These are phyloP conservation scores for Termitomyces sp. DNA, from an alignment of 768 basidiomycete genomes.

Conservation along the genomic window DNA sequence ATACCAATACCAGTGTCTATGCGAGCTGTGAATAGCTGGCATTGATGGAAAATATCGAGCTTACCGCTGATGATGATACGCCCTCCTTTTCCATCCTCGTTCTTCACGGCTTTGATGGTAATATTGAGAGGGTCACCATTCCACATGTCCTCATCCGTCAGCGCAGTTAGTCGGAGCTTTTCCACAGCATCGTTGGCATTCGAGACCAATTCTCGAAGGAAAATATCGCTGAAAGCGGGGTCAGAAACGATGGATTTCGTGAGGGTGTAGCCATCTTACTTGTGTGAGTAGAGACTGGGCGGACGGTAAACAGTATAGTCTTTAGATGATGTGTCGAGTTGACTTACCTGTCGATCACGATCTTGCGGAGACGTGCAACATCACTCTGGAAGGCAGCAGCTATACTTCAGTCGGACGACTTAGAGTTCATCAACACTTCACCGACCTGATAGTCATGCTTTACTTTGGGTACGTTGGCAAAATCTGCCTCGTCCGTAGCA, in stretches of 20 bases:
- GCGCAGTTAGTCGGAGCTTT: constrained; percentile 82
- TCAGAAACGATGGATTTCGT: neutral
- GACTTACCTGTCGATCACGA: constrained; percentile 83
- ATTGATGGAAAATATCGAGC: constrained; percentile 15
- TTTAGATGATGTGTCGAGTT: constrained; percentile 1
- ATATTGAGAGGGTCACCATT: constrained; percentile 81
- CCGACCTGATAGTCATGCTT: constrained; percentile 74
- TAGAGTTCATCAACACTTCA: constrained; percentile 4
- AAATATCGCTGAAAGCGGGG: constrained; percentile 59
- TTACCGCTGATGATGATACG: constrained; percentile 73
- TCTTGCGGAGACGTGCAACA: constrained; percentile 87
- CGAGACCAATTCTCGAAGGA: constrained; percentile 87
- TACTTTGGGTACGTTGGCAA: constrained; percentile 40
- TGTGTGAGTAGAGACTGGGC: constrained; percentile 77
- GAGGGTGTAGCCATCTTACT: constrained; percentile 39
- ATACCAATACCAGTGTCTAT: constrained; percentile 96
- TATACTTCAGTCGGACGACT: neutral
- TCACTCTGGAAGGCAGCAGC: constrained; percentile 62
- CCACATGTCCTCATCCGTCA: constrained; percentile 75
- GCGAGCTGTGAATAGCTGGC: constrained; percentile 6
- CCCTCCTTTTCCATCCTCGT: constrained; percentile 67
- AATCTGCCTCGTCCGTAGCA: constrained; percentile 46
- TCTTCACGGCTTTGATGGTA: constrained; percentile 75
- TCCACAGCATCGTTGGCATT: constrained; percentile 97
- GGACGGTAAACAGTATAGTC: constrained; percentile 4